These are phyloP conservation scores for Barnettozyma sucrosica DNA, from an alignment of 805 yeast genomes.

Conservation along the genomic window DNA sequence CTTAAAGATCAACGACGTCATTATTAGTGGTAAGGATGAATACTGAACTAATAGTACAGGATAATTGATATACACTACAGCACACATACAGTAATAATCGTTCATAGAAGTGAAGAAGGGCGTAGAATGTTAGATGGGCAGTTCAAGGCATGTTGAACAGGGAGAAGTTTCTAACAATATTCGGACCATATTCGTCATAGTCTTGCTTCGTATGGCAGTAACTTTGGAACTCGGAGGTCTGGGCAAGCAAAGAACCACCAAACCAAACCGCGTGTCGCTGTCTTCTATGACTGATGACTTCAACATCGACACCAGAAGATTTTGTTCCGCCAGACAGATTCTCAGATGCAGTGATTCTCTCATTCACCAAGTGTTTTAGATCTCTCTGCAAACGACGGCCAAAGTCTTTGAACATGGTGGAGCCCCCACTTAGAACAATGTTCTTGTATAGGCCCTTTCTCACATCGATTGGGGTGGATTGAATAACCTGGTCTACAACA, in stretches of 20 bases:
- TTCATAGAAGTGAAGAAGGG: neutral
- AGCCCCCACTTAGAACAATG: constrained; percentile 95
- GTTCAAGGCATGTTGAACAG: constrained; percentile 77
- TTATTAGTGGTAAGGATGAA: constrained; percentile 80
- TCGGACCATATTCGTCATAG: constrained; percentile 97
- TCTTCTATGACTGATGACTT: constrained; percentile 93
- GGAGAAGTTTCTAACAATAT: constrained; percentile 94
- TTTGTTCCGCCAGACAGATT: constrained; percentile 47
- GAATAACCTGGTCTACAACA: constrained; percentile 94
- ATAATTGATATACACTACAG: neutral
- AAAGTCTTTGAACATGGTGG: constrained; percentile 97
- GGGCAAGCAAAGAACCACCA: constrained; percentile 95
- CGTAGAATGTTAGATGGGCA: neutral
- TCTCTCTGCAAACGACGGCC: constrained; percentile 98
- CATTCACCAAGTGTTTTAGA: constrained; percentile 78
- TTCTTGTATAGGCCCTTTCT: constrained; percentile 94
- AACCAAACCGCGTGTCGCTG: constrained; percentile 99
- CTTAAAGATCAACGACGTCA: constrained; percentile 92
- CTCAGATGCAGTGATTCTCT: constrained; percentile 81
- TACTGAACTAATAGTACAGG: constrained; percentile 30
- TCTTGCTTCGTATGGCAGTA: constrained; percentile 96
- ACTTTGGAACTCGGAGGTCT: constrained; percentile 92
- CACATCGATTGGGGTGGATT: constrained; percentile 94
- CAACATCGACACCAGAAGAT: constrained; percentile 93
- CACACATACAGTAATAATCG: neutral